phyloP scores from a whole-genome alignment of 768 basidiomycete species.

The Russula ochroleuca region DNA sequence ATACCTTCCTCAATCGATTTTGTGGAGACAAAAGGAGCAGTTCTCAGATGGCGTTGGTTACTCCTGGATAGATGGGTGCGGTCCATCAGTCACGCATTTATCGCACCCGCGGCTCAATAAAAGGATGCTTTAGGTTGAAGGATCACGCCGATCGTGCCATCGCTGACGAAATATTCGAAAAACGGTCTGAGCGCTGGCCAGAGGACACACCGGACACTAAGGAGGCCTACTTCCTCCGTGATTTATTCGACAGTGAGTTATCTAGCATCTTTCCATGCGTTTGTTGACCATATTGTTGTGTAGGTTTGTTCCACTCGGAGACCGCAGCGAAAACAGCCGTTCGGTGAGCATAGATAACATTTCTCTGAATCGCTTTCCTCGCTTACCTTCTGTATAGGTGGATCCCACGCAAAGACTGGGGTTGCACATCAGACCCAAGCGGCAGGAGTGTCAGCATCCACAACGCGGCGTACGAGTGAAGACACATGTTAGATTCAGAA shows the following conservation, averaged over 20 bases:
- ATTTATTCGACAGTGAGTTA: slow-evolving; percentile 78
- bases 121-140: slow-evolving; percentile 61
- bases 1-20: slow-evolving; percentile 88
- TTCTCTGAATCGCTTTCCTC: neutral
- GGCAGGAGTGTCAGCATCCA: slow-evolving; percentile 95
- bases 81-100: slow-evolving; percentile 1
- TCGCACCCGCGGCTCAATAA: slow-evolving; percentile 4
- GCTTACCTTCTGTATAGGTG: slow-evolving; percentile 46
- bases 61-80: slow-evolving; percentile 95
- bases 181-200: slow-evolving; percentile 70
- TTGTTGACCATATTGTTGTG: neutral
- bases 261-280: neutral
- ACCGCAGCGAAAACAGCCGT: slow-evolving; percentile 90
- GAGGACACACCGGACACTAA: slow-evolving; percentile 88
- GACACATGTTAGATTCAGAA: slow-evolving; percentile 20
- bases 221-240: slow-evolving; percentile 90
- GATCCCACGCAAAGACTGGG: slow-evolving; percentile 97
- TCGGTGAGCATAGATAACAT: slow-evolving; percentile 47
- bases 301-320: slow-evolving; percentile 78
- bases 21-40: slow-evolving; percentile 99
- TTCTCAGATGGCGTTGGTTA: slow-evolving; percentile 99
- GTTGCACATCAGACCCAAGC: slow-evolving; percentile 89
- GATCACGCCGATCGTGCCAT: slow-evolving; percentile 71
- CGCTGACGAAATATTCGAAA: slow-evolving; percentile 76
- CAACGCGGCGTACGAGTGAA: slow-evolving; percentile 70